These are phyloP conservation scores for Nitzschia sp. DNA, from an alignment of 108 stramenopile genomes.

Conservation along the genomic window DNA sequence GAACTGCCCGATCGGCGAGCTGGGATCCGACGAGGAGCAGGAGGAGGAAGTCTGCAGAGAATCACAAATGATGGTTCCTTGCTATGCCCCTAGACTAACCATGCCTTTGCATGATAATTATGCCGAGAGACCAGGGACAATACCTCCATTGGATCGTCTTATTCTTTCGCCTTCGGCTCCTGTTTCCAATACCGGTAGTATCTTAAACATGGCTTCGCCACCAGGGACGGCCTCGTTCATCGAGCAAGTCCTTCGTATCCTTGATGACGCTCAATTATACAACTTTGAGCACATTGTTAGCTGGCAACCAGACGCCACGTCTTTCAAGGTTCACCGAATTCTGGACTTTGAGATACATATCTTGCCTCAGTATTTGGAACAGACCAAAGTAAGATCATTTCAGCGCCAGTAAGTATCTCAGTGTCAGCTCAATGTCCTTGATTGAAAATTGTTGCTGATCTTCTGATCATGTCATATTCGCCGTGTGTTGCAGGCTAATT, in stretches of 20 bases:
- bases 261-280: constrained; percentile 8
- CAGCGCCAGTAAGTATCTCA: constrained; percentile 42
- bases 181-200: no score
- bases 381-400: constrained; percentile 44
- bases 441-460: background rate
- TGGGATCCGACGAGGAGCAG: background rate
- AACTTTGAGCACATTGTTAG: constrained; percentile 14
- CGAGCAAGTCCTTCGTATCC: constrained; percentile 22
- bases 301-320: constrained; percentile 22
- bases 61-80: no score
- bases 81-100: background rate
- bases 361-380: constrained; percentile 35
- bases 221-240: constrained; percentile 1
- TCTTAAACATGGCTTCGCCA: background rate
- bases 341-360: constrained; percentile 48
- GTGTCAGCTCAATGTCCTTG: background rate
- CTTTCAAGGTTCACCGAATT: constrained; percentile 32
- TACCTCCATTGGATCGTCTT: background rate
- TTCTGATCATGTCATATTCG: background rate
- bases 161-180: background rate
- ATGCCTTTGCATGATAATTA: background rate
- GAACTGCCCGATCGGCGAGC: background rate
- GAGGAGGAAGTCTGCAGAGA: background rate
- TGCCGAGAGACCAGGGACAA: background rate
- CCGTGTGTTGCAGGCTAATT: constrained; percentile 1